These are phyloP conservation scores for Debaryomyces nepalensis DNA, from an alignment of 1,139 yeast genomes.

Conservation along the genomic window DNA sequence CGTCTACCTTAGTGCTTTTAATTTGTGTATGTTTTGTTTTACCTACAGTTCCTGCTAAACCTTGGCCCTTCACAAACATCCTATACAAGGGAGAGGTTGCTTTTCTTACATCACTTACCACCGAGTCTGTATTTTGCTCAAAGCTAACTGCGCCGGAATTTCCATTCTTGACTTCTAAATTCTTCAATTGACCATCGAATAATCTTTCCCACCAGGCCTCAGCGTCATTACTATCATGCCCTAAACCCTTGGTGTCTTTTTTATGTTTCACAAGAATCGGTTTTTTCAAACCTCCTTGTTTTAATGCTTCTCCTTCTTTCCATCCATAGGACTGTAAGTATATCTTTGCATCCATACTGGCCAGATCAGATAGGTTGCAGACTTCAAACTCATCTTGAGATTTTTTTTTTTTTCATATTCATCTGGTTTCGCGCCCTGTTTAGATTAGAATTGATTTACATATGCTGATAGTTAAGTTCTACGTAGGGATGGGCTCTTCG, in stretches of 20 bases:
- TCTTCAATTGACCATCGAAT: conserved; percentile 90
- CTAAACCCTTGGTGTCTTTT: conserved; percentile 87
- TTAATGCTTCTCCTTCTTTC: conserved; percentile 87
- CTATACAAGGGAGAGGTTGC: conserved; percentile 64
- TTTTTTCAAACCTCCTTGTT: conserved; percentile 76
- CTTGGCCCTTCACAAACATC: conserved; percentile 86
- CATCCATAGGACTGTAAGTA: conserved; percentile 85
- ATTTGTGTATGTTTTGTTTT: conserved; percentile 30
- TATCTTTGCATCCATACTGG: conserved; percentile 69
- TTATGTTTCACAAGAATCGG: conserved; percentile 91
- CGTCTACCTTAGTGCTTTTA: conserved; percentile 21
- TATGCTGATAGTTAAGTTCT: background rate
- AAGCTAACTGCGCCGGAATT: conserved; percentile 33
- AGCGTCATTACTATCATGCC: conserved; percentile 67
- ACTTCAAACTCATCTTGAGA: background rate
- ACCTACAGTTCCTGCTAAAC: conserved; percentile 77
- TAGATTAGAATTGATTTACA: background rate
- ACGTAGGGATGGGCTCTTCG: background rate
- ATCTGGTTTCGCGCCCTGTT: conserved; percentile 14
- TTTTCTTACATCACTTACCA: conserved; percentile 48
- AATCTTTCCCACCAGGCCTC: conserved; percentile 98
- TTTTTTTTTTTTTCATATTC: conserved; percentile 9
- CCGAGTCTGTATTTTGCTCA: conserved; percentile 48
- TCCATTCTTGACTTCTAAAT: conserved; percentile 60
- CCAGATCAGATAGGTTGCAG: background rate